Evolutionary conservation across 768 basidiomycete species (phyloP).

Genomic region (Boletus subparvulus): DNA sequence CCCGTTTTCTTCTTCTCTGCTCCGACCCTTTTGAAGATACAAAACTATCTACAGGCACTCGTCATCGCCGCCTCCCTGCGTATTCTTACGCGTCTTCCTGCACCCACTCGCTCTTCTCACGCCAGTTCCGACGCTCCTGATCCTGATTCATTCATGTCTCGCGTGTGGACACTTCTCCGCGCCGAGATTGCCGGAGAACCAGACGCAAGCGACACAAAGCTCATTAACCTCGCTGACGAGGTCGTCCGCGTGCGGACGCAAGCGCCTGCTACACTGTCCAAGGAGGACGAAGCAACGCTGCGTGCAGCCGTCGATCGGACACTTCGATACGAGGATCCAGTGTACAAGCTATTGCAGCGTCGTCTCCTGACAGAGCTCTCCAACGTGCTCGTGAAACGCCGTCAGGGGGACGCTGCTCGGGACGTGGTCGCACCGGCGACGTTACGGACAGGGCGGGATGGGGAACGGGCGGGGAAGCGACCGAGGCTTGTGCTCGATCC

Average conservation of each 20-base stretch:
- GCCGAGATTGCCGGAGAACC: constrained; percentile 47
- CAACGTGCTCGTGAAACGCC: constrained; percentile 26
- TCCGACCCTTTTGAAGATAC: constrained; percentile 54
- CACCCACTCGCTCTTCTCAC: constrained; percentile 6
- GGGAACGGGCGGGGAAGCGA: constrained; percentile 23
- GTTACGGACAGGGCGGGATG: constrained; percentile 34
- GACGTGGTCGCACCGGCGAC: constrained; percentile 14
- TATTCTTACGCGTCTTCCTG: constrained; percentile 49
- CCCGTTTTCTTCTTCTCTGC: constrained; percentile 64
- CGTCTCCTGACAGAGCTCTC: constrained; percentile 49
- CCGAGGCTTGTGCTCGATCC: constrained; percentile 29
- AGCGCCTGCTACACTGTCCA: constrained; percentile 16
- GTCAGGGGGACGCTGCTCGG: constrained; percentile 6
- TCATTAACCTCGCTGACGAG: constrained; percentile 73
- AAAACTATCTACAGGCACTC: constrained; percentile 72
- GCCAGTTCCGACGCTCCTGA: constrained; percentile 8
- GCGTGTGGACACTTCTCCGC: constrained; percentile 65
- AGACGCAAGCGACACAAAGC: constrained; percentile 45
- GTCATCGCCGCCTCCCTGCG: constrained; percentile 62
- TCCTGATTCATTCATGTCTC: constrained; percentile 47
- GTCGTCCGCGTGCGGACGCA: constrained; percentile 54
- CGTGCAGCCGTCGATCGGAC: constrained; percentile 65
- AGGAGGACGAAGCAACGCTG: constrained; percentile 50
- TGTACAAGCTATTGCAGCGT: constrained; percentile 60
- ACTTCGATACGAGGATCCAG: constrained; percentile 60